A percentile compares a stretch with the other conserved stretches of the same genome.
These are phyloP conservation scores for Thecamonas trahens DNA, from an alignment of 78 protist genomes.

Conservation along the genomic window DNA sequence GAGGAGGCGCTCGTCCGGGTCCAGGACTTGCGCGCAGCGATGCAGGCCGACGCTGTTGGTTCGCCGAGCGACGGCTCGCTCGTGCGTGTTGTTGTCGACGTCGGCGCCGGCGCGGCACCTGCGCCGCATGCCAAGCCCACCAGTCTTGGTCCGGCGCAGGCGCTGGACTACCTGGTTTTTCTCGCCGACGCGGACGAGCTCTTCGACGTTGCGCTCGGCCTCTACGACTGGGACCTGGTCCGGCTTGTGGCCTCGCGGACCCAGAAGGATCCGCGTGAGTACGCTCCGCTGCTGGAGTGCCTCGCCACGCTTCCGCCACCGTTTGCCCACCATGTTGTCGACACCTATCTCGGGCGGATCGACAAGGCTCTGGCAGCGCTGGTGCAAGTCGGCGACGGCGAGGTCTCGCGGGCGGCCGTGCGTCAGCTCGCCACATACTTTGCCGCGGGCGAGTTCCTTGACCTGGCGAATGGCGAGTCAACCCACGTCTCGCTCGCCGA, in stretches of 20 bases:
- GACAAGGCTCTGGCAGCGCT: neutral
- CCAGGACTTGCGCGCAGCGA: too few relatives aligned
- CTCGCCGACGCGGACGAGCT: slow-evolving; percentile 9
- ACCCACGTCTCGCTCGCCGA: too few relatives aligned
- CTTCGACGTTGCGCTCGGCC: slow-evolving; percentile 10
- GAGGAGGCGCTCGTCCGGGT: too few relatives aligned
- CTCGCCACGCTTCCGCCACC: neutral
- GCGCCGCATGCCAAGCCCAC: too few relatives aligned
- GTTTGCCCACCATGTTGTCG: neutral
- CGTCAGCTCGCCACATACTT: too few relatives aligned
- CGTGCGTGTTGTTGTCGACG: too few relatives aligned
- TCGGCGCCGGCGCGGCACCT: too few relatives aligned
- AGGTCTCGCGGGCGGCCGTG: too few relatives aligned
- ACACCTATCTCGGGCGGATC: neutral
- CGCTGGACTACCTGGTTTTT: neutral
- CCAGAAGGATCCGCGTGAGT: slow-evolving; percentile 23
- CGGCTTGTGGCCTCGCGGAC: slow-evolving; percentile 3
- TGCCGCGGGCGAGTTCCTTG: too few relatives aligned
- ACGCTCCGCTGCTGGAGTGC: slow-evolving; percentile 6
- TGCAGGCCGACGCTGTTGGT: too few relatives aligned
- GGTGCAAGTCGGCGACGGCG: neutral
- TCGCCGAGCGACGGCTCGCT: too few relatives aligned
- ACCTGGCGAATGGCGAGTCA: too few relatives aligned
- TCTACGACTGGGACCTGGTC: slow-evolving; percentile 24
- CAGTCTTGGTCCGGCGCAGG: neutral